Base-by-base conservation (phyloP, 306 rosid genomes). In the Citrullus colocynthis region DNA sequence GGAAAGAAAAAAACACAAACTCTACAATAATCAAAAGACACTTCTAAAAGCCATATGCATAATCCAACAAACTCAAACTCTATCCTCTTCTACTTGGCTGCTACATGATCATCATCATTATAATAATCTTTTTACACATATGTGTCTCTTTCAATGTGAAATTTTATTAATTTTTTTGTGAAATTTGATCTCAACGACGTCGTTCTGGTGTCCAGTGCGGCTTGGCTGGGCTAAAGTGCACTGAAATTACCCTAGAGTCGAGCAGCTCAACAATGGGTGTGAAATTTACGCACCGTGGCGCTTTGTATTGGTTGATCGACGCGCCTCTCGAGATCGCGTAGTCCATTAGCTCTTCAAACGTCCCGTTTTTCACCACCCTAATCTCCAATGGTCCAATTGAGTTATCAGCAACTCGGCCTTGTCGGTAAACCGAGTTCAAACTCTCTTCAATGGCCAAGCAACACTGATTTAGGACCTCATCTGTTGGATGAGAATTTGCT, bases 301-400 rank as follows among this genome's bases (percentile, higher is more conserved):
- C 98, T 78, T 95, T 95, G 82, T 95, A 95, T 82, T 95, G 98
- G 71, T 95, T 95, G 20, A 95, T 92, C 0, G 98, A 92, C 1
- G 99, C 99, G 1, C 99, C 99, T 39, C 97, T 84, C 0, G 97
- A 92, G 37, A 95, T 95, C 12, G 98, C 98, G 32, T 90, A 95
- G 75, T 95, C 99, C 99, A 95, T 95, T 2, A 95, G 76, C 79
- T 92, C 99, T 79, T 95, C 99, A 79, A 92, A 92, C 2, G 99
- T 95, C 0, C 99, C 98, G 61, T 80, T 92, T 74, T 89, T 92
- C 52, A 95, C 99, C 57, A 92, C 98, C 55, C 91, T 77, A 9
- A 95, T 95, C 82, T 95, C 98, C 18, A 95, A 80, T 1, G 99
- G 96, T 13, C 99, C 99, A 60, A 95, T 91, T 3, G 99, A 91